A percentile compares a stretch with the other conserved stretches of the same genome.
Evolutionary conservation across 2,329 filamentous ascomycete species (phyloP).

Genomic region (Fusarium anthophilum): DNA sequence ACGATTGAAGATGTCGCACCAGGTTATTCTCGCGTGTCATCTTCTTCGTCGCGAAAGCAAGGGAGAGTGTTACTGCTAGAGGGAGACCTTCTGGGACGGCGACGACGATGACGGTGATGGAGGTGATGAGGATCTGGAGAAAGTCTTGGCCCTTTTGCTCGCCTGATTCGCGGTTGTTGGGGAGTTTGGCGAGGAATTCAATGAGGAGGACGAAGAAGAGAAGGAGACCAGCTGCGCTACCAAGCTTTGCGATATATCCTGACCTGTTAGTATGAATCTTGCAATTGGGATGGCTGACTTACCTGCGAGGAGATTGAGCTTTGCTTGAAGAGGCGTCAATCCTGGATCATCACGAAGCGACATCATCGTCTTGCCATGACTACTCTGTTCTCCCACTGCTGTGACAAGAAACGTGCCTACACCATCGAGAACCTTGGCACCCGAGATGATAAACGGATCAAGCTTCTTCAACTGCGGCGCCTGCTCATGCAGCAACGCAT

Average conservation of each 20-base stretch:
- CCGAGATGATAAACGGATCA: conserved; percentile 72
- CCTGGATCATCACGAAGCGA: conserved; percentile 60
- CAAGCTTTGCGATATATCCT: conserved; percentile 50
- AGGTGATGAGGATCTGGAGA: conserved; percentile 70
- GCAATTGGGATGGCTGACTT: background rate
- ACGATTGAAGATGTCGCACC: conserved; percentile 72
- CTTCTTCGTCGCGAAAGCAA: conserved; percentile 73
- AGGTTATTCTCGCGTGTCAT: conserved; percentile 77
- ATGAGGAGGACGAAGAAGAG: conserved; percentile 83
- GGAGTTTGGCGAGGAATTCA: conserved; percentile 74
- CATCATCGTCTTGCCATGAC: conserved; percentile 65
- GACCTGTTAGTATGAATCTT: background rate
- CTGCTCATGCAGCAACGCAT: conserved; percentile 56
- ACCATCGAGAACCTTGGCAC: conserved; percentile 62
- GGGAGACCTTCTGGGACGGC: conserved; percentile 74
- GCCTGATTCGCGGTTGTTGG: conserved; percentile 55
- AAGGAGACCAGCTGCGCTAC: conserved; percentile 73
- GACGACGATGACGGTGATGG: conserved; percentile 72
- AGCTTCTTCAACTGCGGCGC: conserved; percentile 59
- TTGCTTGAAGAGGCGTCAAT: conserved; percentile 63
- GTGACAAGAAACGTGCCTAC: conserved; percentile 65
- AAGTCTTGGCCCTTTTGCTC: conserved; percentile 67
- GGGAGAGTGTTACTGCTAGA: conserved; percentile 71
- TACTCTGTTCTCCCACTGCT: conserved; percentile 62
- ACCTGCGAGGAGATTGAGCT: conserved; percentile 51